Conservation (phyloP, 2,329 filamentous ascomycete genomes). For the Penicillium italicum region DNA sequence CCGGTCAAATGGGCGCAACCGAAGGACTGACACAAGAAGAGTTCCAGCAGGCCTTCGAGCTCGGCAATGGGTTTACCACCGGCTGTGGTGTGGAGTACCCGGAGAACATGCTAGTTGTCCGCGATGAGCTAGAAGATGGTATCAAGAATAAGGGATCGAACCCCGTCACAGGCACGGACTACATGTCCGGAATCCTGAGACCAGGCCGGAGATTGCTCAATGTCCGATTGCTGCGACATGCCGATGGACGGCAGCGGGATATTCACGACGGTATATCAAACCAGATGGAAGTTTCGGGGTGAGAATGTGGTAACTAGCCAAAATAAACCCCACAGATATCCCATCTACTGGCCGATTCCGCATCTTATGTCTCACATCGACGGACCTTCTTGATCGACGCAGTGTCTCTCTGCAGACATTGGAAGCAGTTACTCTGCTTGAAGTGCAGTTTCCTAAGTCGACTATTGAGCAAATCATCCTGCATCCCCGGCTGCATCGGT, state of each 20-base stretch:
- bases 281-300: background rate
- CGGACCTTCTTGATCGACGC: slow-evolving; percentile 30
- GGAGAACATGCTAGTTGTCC: slow-evolving; percentile 27
- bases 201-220: slow-evolving; percentile 34
- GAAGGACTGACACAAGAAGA: slow-evolving; percentile 31
- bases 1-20: slow-evolving; percentile 30
- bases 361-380: slow-evolving; percentile 33
- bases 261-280: slow-evolving; percentile 27
- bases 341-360: slow-evolving; percentile 37
- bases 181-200: slow-evolving; percentile 31
- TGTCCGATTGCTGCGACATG: slow-evolving; percentile 31
- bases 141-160: background rate
- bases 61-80: slow-evolving; percentile 36
- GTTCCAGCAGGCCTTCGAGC: slow-evolving; percentile 34
- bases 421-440: slow-evolving; percentile 15
- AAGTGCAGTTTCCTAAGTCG: slow-evolving; percentile 23
- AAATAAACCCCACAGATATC: slow-evolving; percentile 21
- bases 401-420: slow-evolving; percentile 28
- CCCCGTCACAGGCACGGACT: slow-evolving; percentile 31
- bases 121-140: slow-evolving; percentile 3
- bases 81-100: slow-evolving; percentile 40
- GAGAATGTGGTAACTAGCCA: background rate
- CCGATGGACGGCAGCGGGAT: slow-evolving; percentile 33
- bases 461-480: slow-evolving; percentile 34
- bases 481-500: slow-evolving; percentile 25